A percentile compares a stretch with the other conserved stretches of the same genome.
These are phyloP conservation scores for Saturnispora sanitii DNA, from an alignment of 805 yeast genomes.

Conservation along the genomic window DNA sequence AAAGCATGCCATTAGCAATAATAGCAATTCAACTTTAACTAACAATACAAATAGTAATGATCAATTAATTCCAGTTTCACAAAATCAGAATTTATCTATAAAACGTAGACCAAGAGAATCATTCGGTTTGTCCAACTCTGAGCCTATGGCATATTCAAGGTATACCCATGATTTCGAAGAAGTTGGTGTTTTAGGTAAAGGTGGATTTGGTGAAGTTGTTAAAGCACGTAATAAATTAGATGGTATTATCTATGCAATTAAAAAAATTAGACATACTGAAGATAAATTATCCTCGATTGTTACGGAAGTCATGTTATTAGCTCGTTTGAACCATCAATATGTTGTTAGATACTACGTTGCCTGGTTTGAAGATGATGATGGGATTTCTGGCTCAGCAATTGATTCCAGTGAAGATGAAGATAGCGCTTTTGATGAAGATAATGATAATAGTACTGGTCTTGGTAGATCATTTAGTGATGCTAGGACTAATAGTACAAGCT, in stretches of 20 bases:
- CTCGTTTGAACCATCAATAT: slow-evolving; percentile 87
- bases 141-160: slow-evolving; percentile 41
- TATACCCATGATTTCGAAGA: slow-evolving; percentile 94
- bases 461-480: slow-evolving; percentile 17
- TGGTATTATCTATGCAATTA: slow-evolving; percentile 90
- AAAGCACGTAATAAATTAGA: slow-evolving; percentile 89
- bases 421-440: slow-evolving; percentile 13
- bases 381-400: slow-evolving; percentile 21
- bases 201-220: slow-evolving; percentile 98
- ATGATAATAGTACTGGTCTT: slow-evolving; percentile 22
- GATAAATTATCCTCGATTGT: slow-evolving; percentile 71
- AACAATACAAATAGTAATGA: background rate
- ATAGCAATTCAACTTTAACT: background rate
- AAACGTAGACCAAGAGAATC: slow-evolving; percentile 22
- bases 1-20: background rate
- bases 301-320: slow-evolving; percentile 85
- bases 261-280: slow-evolving; percentile 77
- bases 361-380: slow-evolving; percentile 77
- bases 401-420: slow-evolving; percentile 15
- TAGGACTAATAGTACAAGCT: slow-evolving; percentile 27
- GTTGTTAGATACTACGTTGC: slow-evolving; percentile 96
- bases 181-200: slow-evolving; percentile 80
- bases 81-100: background rate
- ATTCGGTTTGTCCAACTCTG: slow-evolving; percentile 17
- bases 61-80: background rate